Percentiles rank a stretch among this genome's conserved stretches.
Evolutionary conservation across 2,329 filamentous ascomycete species (phyloP).

Genomic region (Colletotrichum eleusines): DNA sequence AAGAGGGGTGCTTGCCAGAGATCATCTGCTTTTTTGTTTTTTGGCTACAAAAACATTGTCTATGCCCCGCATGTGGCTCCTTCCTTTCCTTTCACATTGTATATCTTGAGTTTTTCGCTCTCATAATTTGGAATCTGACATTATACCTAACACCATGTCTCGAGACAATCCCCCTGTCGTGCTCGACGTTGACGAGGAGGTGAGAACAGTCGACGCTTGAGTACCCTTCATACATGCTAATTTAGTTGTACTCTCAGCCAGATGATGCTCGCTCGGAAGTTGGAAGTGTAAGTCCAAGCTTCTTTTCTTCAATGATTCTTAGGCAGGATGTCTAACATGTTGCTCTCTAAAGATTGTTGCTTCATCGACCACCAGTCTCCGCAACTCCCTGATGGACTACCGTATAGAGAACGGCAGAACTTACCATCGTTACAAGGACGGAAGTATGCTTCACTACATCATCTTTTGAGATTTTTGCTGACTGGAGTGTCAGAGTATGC

Average conservation of each 20-base stretch:
- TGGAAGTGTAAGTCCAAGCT: neutral
- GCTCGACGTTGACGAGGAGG: neutral
- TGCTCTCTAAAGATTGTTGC: neutral
- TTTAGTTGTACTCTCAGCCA: neutral
- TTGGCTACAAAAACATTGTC: neutral
- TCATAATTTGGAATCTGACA: neutral
- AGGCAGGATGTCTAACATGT: neutral
- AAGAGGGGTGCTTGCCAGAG: neutral
- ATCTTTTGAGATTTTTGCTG: neutral
- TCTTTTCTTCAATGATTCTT: neutral
- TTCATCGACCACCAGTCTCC: constrained; percentile 1
- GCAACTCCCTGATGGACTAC: neutral
- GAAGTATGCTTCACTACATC: constrained; percentile 34
- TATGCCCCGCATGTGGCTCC: neutral
- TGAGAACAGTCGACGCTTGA: neutral
- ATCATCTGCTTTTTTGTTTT: neutral
- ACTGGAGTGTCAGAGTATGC: constrained; percentile 6
- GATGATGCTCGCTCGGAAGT: neutral
- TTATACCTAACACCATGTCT: neutral
- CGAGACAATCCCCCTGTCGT: neutral
- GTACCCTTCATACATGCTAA: neutral
- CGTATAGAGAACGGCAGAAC: constrained; percentile 11
- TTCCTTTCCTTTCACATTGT: neutral
- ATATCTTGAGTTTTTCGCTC: neutral
- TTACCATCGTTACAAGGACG: constrained; percentile 17